Evolutionary conservation across 345 rosid genomes (phyloP).

Genomic region (Eucalyptus brandiana): DNA sequence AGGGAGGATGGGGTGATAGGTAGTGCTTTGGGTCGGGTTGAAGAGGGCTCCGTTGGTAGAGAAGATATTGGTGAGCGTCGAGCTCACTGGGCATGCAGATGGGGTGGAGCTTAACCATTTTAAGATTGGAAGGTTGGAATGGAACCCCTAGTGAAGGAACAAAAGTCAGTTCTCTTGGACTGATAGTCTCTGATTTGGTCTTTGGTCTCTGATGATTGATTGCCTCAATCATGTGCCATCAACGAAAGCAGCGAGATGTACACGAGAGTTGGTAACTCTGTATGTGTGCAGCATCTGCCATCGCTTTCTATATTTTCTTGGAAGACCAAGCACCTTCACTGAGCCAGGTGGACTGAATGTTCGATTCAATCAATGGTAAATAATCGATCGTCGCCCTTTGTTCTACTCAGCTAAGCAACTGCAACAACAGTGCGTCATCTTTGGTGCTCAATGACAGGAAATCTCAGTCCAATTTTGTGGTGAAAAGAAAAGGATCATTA

Average conservation of each 20-base stretch:
- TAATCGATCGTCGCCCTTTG: neutral
- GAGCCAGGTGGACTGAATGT: neutral
- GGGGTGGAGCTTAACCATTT: constrained; percentile 48
- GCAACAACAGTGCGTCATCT: neutral
- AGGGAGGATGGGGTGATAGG: constrained; percentile 56
- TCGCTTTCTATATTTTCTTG: neutral
- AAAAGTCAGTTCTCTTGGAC: neutral
- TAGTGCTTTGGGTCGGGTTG: constrained; percentile 79
- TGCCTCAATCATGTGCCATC: neutral
- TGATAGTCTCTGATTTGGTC: neutral
- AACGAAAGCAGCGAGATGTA: neutral
- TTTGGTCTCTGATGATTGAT: neutral
- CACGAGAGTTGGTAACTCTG: neutral
- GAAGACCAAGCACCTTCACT: neutral
- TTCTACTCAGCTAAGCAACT: neutral
- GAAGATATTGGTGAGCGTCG: constrained; percentile 51
- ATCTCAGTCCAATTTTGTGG: neutral
- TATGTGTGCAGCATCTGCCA: neutral
- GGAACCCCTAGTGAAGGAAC: constrained; percentile 16
- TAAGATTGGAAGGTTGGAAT: constrained; percentile 40
- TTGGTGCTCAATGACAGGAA: neutral
- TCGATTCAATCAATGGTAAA: neutral
- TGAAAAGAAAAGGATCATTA: neutral
- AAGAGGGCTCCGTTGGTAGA: constrained; percentile 76
- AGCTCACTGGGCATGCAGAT: constrained; percentile 21